phyloP scores from a whole-genome alignment of 2,329 filamentous ascomycete species.

The Geosmithia morbida region DNA sequence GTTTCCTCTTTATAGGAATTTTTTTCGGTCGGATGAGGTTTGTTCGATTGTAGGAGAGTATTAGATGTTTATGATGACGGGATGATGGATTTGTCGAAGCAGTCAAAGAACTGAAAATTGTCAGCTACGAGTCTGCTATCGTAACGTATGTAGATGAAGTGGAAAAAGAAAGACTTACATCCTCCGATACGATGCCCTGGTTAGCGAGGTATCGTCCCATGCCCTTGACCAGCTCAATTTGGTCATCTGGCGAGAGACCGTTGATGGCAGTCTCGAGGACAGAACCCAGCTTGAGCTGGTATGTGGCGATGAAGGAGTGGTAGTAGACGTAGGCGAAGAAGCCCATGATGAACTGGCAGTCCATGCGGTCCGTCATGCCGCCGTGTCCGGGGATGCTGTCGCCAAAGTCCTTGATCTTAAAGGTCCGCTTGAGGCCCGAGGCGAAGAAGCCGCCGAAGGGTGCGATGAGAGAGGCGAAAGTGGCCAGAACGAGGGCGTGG shows the following conservation, averaged over 20 bases:
- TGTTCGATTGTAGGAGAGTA: not conserved
- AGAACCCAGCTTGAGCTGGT: conserved; percentile 71
- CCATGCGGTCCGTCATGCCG: conserved; percentile 97
- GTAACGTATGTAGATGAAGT: conserved; percentile 2
- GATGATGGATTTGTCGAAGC: conserved; percentile 7
- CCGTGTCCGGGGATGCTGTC: conserved; percentile 96
- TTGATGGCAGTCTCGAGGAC: conserved; percentile 88
- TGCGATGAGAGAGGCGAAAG: conserved; percentile 91
- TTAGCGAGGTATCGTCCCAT: conserved; percentile 51
- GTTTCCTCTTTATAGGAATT: not conserved
- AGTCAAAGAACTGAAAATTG: conserved; percentile 6
- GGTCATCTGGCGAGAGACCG: conserved; percentile 75
- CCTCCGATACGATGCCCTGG: conserved; percentile 32
- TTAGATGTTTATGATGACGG: not conserved
- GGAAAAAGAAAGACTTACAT: conserved; percentile 10
- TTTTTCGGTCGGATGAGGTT: not conserved
- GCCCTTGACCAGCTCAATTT: conserved; percentile 62
- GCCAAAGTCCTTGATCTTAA: conserved; percentile 99
- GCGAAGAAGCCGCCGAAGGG: conserved; percentile 98
- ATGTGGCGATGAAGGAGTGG: conserved; percentile 85
- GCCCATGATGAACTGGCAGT: conserved; percentile 99
- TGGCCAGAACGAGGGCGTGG: conserved; percentile 78
- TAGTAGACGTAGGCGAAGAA: conserved; percentile 98
- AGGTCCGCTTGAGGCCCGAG: conserved; percentile 91
- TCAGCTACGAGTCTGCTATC: conserved; percentile 4